A percentile compares a stretch with the other conserved stretches of the same genome.
These are phyloP conservation scores for Polygonum maritimum DNA, from an alignment of 148 eudicot genomes.

Conservation along the genomic window DNA sequence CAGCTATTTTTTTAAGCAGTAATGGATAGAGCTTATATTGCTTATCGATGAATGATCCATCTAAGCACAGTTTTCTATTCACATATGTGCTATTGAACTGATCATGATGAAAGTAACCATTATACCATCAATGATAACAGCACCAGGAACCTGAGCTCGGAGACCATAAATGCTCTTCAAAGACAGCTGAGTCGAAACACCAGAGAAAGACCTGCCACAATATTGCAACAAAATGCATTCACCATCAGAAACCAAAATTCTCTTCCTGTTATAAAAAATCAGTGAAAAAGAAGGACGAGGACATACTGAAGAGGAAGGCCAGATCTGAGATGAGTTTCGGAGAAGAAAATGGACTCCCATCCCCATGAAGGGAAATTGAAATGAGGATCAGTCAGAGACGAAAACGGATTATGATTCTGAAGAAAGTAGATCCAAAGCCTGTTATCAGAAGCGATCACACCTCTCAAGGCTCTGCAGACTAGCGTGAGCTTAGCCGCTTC, in stretches of 20 bases:
- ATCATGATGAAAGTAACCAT: not conserved
- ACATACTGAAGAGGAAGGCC: slow-evolving; percentile 32
- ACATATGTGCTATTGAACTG: not conserved
- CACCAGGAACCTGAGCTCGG: slow-evolving; percentile 62
- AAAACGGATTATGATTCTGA: slow-evolving; percentile 22
- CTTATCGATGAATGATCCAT: no score
- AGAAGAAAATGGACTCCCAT: slow-evolving; percentile 64
- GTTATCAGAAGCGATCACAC: slow-evolving; percentile 40
- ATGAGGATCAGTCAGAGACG: slow-evolving; percentile 1
- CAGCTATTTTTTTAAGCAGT: not conserved
- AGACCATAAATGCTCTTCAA: slow-evolving; percentile 57
- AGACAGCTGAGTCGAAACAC: slow-evolving; percentile 30
- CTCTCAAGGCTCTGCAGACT: slow-evolving; percentile 53
- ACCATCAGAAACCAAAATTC: not conserved
- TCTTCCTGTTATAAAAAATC: not conserved
- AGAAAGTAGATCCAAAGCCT: slow-evolving; percentile 63
- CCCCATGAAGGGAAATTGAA: slow-evolving; percentile 13
- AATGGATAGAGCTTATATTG: no score
- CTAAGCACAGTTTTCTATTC: no score
- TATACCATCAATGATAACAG: slow-evolving; percentile 71
- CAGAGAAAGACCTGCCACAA: not conserved
- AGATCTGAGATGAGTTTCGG: slow-evolving; percentile 46
- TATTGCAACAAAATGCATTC: not conserved
- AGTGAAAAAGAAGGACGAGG: not conserved
- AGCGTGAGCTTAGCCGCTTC: slow-evolving; percentile 44